These are phyloP conservation scores for Solanum hybrid DNA, from an alignment of 305 asterid genomes.

Conservation along the genomic window DNA sequence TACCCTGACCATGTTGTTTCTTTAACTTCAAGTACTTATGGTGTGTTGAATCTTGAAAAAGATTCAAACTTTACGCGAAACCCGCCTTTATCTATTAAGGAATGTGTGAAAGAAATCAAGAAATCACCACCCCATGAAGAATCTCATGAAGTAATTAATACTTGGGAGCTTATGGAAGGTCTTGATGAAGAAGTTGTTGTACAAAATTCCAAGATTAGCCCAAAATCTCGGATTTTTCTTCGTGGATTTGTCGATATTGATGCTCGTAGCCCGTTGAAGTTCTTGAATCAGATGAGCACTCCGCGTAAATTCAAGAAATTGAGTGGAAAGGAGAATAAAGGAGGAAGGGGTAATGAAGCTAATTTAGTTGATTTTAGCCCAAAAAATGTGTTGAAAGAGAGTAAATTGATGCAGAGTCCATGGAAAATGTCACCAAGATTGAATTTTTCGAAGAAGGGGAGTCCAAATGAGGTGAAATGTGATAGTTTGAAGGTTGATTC, in stretches of 20 bases:
- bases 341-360: constrained; percentile 20
- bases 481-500: constrained; percentile 42
- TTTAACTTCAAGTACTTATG: constrained; percentile 82
- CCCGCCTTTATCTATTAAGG: neutral
- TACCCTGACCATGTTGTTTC: constrained; percentile 58
- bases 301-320: constrained; percentile 47
- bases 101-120: constrained; percentile 21
- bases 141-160: constrained; percentile 60
- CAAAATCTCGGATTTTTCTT: constrained; percentile 36
- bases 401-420: constrained; percentile 23
- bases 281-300: constrained; percentile 51
- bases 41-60: constrained; percentile 57
- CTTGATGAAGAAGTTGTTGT: constrained; percentile 53
- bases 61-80: constrained; percentile 9
- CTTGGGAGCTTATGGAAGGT: constrained; percentile 90
- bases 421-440: constrained; percentile 49
- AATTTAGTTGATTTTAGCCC: constrained; percentile 35
- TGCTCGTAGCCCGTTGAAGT: constrained; percentile 50
- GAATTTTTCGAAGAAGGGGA: constrained; percentile 43
- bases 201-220: constrained; percentile 37
- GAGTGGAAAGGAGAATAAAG: constrained; percentile 68
- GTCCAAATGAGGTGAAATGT: constrained; percentile 29
- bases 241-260: constrained; percentile 30
- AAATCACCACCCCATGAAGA: constrained; percentile 26
- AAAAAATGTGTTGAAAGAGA: constrained; percentile 28